Evolutionary conservation across 306 rosid genomes (phyloP), one percentile per base, ranked within the genome.

Genomic region (Abrus precatorius): DNA sequence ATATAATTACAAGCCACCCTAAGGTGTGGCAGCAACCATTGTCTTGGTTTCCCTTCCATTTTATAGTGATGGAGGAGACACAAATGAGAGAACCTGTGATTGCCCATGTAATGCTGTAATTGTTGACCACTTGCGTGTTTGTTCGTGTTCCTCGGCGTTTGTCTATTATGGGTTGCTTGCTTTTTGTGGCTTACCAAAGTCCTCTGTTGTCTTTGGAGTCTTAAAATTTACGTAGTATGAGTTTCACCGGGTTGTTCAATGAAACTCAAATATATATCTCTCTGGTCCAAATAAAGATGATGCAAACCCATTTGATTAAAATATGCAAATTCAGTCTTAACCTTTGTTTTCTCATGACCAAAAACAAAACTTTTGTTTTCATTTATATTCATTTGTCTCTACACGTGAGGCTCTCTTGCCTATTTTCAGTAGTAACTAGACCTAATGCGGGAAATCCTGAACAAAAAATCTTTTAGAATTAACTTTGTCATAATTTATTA

Each of bases 181-280:
- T 20, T 72, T 84, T 36, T 67, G 91, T 90, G 94, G 91, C 80
- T 74, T 49, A 2, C 86, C 85, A 83, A 78, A 61, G 11, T 74
- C 59, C 9, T 3, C 82, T 83, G 5, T 61, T 47, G 34, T 63
- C 12, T 20, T 6, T 77, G 20, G 49, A 40, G 56, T 29, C 75
- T 44, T 71, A 12, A 36, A 44, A 6, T 40, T 52, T 41, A 60
- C 77, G 20, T 55, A 11, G 0, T 20, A 30, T 20, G n/a, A 6
- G 9, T 0, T 13, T 11, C 30, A 48, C 13, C 54, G 32, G 11
- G 69, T 53, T 72, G 57, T 62, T 49, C 13, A 9, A 71, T 1
- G 10, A 69, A 56, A 40, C 29, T 43, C 4, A 43, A 4, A 47
- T 20, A 28, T 77, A 47, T 20, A 28, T 77, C 30, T 34, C 27